phyloP scores from a whole-genome alignment of 192 early-diverging fungal genomes.

The Coemansia sp. region DNA sequence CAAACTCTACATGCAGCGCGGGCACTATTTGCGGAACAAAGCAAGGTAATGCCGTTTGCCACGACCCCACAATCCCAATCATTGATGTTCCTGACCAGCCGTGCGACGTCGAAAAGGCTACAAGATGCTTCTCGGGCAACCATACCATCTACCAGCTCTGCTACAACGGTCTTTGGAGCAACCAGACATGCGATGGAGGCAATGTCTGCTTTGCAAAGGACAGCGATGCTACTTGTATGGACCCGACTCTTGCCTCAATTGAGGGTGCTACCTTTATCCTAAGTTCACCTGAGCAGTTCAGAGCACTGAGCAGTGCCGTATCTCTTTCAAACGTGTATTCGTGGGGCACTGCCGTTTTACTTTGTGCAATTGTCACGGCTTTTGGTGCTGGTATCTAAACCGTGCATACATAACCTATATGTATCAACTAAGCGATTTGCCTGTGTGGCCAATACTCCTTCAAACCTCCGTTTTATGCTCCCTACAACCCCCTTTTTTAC shows the following conservation, averaged over 20 bases:
- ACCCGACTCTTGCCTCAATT: conserved; percentile 10
- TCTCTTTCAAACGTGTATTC: conserved; percentile 7
- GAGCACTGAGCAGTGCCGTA: not conserved
- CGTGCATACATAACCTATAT: no score
- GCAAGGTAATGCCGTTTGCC: conserved; percentile 27
- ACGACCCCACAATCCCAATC: conserved; percentile 30
- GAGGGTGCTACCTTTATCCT: conserved; percentile 4
- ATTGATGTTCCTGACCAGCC: conserved; percentile 39
- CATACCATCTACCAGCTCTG: conserved; percentile 35
- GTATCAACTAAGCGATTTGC: no score
- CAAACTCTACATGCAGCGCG: conserved; percentile 29
- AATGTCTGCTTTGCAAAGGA: conserved; percentile 32
- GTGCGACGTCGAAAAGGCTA: conserved; percentile 19
- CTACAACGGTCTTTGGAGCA: conserved; percentile 32
- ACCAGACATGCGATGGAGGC: conserved; percentile 27
- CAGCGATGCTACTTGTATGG: conserved; percentile 25
- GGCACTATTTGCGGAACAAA: conserved; percentile 38
- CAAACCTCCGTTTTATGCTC: no score
- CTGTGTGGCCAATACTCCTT: no score
- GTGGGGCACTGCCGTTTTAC: conserved; percentile 16
- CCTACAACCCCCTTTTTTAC: no score
- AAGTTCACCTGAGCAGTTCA: not conserved
- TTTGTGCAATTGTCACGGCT: conserved; percentile 10
- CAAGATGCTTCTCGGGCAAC: conserved; percentile 20
- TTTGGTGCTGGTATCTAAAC: conserved; percentile 21